Percentiles rank a stretch among this genome's conserved stretches.
phyloP scores from a whole-genome alignment of 148 eudicot species.

The Rhododendron molle region DNA sequence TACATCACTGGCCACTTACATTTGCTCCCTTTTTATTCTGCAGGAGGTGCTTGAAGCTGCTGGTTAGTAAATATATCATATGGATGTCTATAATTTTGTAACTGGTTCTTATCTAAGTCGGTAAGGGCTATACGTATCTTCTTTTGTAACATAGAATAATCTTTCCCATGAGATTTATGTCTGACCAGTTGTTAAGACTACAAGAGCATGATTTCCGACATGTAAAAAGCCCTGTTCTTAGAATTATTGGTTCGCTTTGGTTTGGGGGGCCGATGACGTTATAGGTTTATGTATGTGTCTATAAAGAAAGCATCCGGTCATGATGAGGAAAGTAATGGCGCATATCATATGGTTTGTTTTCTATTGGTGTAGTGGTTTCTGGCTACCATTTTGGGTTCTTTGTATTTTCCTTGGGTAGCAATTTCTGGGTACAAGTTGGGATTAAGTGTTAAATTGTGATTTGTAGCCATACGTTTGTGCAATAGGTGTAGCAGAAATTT shows the following conservation, averaged over 20 bases:
- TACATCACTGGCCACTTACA: constrained; percentile 2
- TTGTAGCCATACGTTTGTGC: neutral
- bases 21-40: constrained; percentile 12
- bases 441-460: neutral
- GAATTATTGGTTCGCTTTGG: neutral
- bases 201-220: neutral
- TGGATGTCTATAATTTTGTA: neutral
- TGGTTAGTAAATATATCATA: constrained; percentile 23
- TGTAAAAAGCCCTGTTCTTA: neutral
- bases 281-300: neutral
- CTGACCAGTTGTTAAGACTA: neutral
- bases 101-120: neutral
- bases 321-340: neutral
- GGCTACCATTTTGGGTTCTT: neutral
- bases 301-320: neutral
- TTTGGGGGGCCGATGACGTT: neutral
- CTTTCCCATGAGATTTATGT: neutral
- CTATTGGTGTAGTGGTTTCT: neutral
- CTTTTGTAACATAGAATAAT: neutral
- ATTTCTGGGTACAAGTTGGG: neutral
- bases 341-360: neutral
- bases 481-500: neutral
- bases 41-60: constrained; percentile 25
- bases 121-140: neutral
- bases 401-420: neutral